A percentile compares a stretch with the other conserved stretches of the same genome.
Conservation (phyloP, 2,329 filamentous ascomycete genomes). For the Cryoendolithus antarcticus region DNA sequence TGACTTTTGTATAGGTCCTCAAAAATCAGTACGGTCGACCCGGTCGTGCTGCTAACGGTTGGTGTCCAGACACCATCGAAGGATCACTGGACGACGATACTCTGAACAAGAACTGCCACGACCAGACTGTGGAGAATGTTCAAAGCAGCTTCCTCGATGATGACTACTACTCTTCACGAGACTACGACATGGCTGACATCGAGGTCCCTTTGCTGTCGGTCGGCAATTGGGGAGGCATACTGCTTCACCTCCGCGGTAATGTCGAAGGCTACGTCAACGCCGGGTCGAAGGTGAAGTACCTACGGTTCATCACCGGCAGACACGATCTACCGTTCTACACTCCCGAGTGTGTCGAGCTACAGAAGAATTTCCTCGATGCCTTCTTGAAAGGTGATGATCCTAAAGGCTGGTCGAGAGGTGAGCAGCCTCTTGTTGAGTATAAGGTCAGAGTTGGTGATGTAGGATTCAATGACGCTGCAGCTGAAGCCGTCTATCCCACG, state of each 20-base stretch:
- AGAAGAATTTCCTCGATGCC: conserved; percentile 55
- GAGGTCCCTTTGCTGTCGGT: conserved; percentile 55
- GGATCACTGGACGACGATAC: conserved; percentile 45
- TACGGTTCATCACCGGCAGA: conserved; percentile 56
- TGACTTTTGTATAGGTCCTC: conserved; percentile 38
- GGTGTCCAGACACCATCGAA: conserved; percentile 43
- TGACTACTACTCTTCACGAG: conserved; percentile 51
- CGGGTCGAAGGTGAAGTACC: conserved; percentile 54
- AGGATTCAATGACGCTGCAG: conserved; percentile 52
- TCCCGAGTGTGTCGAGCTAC: conserved; percentile 53
- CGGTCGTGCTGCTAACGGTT: conserved; percentile 34
- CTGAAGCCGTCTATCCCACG: conserved; percentile 43
- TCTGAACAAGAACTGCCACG: conserved; percentile 34
- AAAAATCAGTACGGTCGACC: conserved; percentile 54
- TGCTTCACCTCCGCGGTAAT: conserved; percentile 57
- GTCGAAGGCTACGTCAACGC: conserved; percentile 52
- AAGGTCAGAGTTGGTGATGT: conserved; percentile 54
- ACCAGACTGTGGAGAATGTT: conserved; percentile 31
- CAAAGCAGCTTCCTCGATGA: conserved; percentile 48
- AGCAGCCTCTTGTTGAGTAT: conserved; percentile 47
- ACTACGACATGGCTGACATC: conserved; percentile 54
- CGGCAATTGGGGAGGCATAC: conserved; percentile 59
- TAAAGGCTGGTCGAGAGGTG: conserved; percentile 49
- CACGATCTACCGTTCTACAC: conserved; percentile 66
- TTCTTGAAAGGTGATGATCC: conserved; percentile 57